A percentile compares a stretch with the other conserved stretches of the same genome.
These are phyloP conservation scores for Artomyces pyxidatus DNA, from an alignment of 768 basidiomycete genomes.

Conservation along the genomic window DNA sequence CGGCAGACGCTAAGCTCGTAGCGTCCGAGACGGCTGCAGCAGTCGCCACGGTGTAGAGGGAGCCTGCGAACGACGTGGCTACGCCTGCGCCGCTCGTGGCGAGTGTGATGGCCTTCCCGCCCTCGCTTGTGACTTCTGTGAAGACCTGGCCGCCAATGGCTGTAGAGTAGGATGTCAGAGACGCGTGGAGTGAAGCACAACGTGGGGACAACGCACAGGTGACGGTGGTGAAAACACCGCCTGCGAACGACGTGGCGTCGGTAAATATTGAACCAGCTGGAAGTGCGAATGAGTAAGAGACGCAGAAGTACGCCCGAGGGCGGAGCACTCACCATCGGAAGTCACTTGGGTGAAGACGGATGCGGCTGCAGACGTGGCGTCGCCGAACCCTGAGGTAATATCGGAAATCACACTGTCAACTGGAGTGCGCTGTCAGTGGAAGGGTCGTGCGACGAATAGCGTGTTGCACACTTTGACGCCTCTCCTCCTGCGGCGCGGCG, in stretches of 20 bases:
- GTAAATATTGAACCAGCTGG: too few relatives aligned
- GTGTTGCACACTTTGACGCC: neutral
- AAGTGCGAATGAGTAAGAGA: too few relatives aligned
- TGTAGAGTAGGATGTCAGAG: neutral
- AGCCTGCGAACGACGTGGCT: constrained; percentile 13
- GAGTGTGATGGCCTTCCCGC: constrained; percentile 13
- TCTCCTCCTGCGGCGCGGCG: neutral
- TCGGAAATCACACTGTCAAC: neutral
- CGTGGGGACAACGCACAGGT: constrained; percentile 6
- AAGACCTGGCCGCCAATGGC: constrained; percentile 9
- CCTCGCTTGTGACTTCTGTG: constrained; percentile 12
- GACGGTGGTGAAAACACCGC: constrained; percentile 2
- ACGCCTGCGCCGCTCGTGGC: constrained; percentile 10
- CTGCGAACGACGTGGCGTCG: neutral
- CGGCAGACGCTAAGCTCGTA: neutral
- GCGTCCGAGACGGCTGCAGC: neutral
- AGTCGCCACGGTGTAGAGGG: constrained; percentile 14
- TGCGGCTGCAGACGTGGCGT: constrained; percentile 4
- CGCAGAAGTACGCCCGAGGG: too few relatives aligned
- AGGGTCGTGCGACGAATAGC: too few relatives aligned
- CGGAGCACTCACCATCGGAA: neutral
- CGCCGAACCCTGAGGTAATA: neutral
- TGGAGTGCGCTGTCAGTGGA: too few relatives aligned
- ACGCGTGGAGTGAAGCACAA: too few relatives aligned
- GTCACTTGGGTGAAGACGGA: neutral